Base-by-base conservation (phyloP, 2,329 filamentous ascomycete species). In the Claviceps humidiphila region DNA sequence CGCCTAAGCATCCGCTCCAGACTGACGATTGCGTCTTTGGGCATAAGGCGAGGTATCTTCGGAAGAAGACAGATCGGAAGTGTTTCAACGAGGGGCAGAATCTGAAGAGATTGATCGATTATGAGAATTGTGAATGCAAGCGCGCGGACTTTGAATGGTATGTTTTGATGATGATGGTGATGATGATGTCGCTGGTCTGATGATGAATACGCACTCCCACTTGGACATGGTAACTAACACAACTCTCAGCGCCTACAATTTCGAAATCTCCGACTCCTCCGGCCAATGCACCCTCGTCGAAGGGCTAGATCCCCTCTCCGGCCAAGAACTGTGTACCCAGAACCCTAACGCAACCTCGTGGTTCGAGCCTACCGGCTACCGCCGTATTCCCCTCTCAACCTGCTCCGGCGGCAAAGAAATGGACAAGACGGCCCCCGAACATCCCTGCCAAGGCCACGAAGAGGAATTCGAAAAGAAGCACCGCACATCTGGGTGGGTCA, bases 111-210 rank as follows among this genome's bases (percentile, higher is more conserved):
- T 73, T 91, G 26, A 84, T 90, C 67, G 77, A 78, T 58, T 82
- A 87, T 58, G 71, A 77, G 57, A 89, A 94, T 66, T 98, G 93
- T 73, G 75, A 79, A 54, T 98, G 93, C 70, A 86, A 81, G 8
- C 77, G 89, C 50, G 77, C 81, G 54, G 93, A 98, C 69, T 98
- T 84, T 65, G 93, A 98, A 76, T 98, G 93, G 87, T 90, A 71
- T 34, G 52, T 45, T 24, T 30, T 20, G 16, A 13, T 4, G 41
- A 43, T 20, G 40, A 42, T 20, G 17, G 2, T 17, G n/a, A 17
- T 7, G 39, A 20, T 20, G 39, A 17, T 9, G 6, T 9, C 8
- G 26, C 7, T 30, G 8, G 9, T 30, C 8, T 30, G 8, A 30
- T 11, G 30, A 34, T 34, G 9, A 34, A 34, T 2, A 34, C 4